Conservation (phyloP, 192 early-diverging fungal species). For the Podochytrium sp. region DNA sequence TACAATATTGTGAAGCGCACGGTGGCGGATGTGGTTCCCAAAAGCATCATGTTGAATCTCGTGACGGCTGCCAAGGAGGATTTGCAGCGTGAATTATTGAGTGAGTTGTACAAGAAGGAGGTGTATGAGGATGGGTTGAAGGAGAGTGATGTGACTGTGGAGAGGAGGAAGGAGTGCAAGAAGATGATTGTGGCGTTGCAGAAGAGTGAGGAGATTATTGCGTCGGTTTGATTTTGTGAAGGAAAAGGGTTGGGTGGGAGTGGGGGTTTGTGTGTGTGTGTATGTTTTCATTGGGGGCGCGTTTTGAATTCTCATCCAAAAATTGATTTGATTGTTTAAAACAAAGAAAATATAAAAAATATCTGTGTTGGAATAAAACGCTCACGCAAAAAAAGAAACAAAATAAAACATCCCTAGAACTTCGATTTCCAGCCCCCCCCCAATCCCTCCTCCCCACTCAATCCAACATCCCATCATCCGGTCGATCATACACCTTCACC, state of each 20-base stretch:
- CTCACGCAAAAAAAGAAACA: neutral
- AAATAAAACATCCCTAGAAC: neutral
- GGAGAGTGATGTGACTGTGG: constrained; percentile 92
- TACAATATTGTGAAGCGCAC: constrained; percentile 99
- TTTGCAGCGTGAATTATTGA: constrained; percentile 91
- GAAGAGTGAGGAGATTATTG: constrained; percentile 80
- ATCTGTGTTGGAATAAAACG: no score
- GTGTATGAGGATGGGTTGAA: constrained; percentile 92
- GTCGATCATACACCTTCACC: constrained; percentile 79
- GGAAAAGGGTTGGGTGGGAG: neutral
- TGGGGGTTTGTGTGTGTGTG: neutral
- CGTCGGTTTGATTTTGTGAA: constrained; percentile 35
- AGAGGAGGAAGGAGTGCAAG: constrained; percentile 91
- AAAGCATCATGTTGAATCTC: constrained; percentile 97
- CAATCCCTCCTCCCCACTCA: constrained; percentile 8
- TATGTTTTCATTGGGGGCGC: no score
- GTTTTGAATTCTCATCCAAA: no score
- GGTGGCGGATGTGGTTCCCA: constrained; percentile 94
- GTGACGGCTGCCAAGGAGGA: constrained; percentile 89
- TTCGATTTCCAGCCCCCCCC: neutral
- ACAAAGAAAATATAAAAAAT: neutral
- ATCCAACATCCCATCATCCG: constrained; percentile 55
- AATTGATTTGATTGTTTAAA: no score
- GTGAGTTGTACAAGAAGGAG: constrained; percentile 96
- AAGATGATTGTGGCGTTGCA: constrained; percentile 95